phyloP scores from a whole-genome alignment of 2,329 filamentous ascomycete genomes.

The Xylariaceae sp. region DNA sequence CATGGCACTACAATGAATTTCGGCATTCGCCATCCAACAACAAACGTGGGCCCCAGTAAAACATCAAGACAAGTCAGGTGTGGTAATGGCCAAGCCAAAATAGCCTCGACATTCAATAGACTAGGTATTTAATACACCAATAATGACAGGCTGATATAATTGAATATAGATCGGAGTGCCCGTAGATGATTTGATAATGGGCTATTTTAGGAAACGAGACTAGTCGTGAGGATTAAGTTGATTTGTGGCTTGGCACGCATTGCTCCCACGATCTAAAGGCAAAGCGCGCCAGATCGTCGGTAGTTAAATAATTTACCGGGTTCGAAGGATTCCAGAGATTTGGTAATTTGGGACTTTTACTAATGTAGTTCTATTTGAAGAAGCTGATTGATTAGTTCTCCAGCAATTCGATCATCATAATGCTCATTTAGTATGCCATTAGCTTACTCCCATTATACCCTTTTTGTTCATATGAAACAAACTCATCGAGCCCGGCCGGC shows the following conservation, averaged over 20 bases:
- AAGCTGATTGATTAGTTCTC: neutral
- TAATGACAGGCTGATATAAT: too few species aligned
- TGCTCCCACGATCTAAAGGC: neutral
- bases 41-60: too few species aligned
- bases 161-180: too few species aligned
- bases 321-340: constrained; percentile 5
- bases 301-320: neutral
- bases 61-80: too few species aligned
- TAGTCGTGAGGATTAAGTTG: constrained; percentile 7
- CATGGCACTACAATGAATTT: too few species aligned
- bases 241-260: neutral
- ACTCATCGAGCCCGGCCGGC: neutral
- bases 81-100: too few species aligned
- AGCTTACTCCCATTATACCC: constrained; percentile 16
- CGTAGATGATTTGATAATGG: constrained; percentile 17
- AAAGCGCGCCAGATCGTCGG: constrained; percentile 7
- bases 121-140: too few species aligned
- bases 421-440: constrained; percentile 4
- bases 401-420: neutral
- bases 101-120: too few species aligned
- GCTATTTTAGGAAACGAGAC: constrained; percentile 19
- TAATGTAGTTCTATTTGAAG: constrained; percentile 7
- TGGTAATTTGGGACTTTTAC: constrained; percentile 15
- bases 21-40: too few species aligned
- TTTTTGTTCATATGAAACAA: constrained; percentile 10